phyloP scores from a whole-genome alignment of 176 grass and related monocot genomes.

The Triticum timopheevii region DNA sequence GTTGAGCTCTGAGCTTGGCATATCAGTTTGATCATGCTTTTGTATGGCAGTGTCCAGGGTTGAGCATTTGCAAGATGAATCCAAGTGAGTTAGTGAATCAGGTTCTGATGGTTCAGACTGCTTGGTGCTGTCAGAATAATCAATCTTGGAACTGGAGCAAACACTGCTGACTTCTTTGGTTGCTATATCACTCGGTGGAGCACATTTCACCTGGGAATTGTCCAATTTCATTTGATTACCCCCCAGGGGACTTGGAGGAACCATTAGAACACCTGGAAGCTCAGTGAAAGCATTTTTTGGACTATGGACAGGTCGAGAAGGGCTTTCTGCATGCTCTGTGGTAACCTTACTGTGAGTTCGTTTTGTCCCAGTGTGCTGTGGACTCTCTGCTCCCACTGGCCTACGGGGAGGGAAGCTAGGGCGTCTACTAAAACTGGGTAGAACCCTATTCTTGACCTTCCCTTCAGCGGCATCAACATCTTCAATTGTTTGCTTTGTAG shows the following conservation, averaged over 20 bases:
- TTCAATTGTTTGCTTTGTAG: conserved; percentile 44
- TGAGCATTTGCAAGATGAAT: conserved; percentile 33
- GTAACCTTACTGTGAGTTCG: conserved; percentile 41
- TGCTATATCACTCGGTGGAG: conserved; percentile 31
- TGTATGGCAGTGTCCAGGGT: conserved; percentile 33
- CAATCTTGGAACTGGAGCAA: conserved; percentile 31
- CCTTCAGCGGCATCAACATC: conserved; percentile 23
- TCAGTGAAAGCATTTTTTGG: conserved; percentile 22
- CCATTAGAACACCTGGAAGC: conserved; percentile 30
- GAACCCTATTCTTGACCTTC: conserved; percentile 50
- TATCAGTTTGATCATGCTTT: conserved; percentile 37
- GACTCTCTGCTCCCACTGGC: conserved; percentile 38
- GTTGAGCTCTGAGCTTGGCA: conserved; percentile 45
- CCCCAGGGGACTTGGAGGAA: conserved; percentile 38
- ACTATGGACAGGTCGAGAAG: conserved; percentile 28
- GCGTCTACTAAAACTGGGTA: conserved; percentile 44
- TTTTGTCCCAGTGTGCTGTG: conserved; percentile 49
- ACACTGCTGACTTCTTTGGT: conserved; percentile 29
- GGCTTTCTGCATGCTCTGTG: conserved; percentile 49
- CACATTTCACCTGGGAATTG: conserved; percentile 36
- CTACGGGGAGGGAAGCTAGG: conserved; percentile 38
- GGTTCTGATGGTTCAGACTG: conserved; percentile 52
- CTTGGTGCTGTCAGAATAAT: conserved; percentile 33
- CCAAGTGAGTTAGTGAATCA: conserved; percentile 36
- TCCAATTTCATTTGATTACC: conserved; percentile 25